Base-by-base conservation (phyloP, 768 basidiomycete genomes). In the Pleurotus platypus region DNA sequence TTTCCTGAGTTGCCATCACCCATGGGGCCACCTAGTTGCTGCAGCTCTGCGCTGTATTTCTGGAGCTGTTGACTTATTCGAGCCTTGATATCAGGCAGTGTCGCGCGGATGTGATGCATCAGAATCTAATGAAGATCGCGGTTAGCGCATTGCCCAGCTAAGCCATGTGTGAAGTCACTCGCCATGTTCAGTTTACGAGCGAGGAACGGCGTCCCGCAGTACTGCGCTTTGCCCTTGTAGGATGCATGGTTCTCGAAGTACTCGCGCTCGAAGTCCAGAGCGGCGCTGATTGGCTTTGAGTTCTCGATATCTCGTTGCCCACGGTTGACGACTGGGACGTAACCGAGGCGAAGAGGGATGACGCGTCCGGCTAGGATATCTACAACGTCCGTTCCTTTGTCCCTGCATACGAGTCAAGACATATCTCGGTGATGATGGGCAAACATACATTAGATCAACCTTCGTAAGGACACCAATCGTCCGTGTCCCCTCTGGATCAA, bases 391-490 rank as follows among this genome's bases (percentile, higher is more conserved):
- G 96, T 98, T 55, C 97, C 97, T 66, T 81, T 83, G 76, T 99
- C 96, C 93, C 93, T 96, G 58, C n/a, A 56, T 11, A 35, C 30
- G 11, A 35, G 8, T 35, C 30, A 35, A 35, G 30, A 35, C 30
- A 35, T 35, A 11, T 35, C 30, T 11, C 42, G 51, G 37, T 6
- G 43, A 15, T 39, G 27, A 16, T 58, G 22, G 30, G 24, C 6
- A 38, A 13, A 82, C 91, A 64, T 63, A 95, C 97, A 99, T 99
- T 61, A 99, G 78, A 72, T 99, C 97, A 51, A 98, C 90, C 73
- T 99, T 99, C 12, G 97, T 99, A 66, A 98, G 75, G 16, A 99
- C 97, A 81, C 97, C 97, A 62, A 99, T 98, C 18, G 97, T 99
- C 67, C 96, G 81, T 42, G 88, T 89, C 27, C 97, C 97, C 57